These are phyloP conservation scores for Stygiomarasmius scandens DNA, from an alignment of 1,284 basidiomycete species.

Conservation along the genomic window DNA sequence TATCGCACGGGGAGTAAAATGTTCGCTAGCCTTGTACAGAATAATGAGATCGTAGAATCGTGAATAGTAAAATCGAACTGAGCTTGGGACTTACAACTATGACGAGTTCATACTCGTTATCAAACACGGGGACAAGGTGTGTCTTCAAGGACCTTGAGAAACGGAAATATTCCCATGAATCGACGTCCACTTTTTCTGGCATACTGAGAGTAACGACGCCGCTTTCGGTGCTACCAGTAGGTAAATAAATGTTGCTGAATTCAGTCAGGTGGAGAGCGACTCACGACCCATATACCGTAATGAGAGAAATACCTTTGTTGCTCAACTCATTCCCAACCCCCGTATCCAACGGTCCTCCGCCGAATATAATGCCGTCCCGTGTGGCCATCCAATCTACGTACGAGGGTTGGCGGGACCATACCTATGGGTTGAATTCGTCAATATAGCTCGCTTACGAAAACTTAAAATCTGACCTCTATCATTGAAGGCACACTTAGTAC, in stretches of 20 bases:
- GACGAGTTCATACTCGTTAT: constrained; percentile 18
- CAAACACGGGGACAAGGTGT: constrained; percentile 15
- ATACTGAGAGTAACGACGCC: constrained; percentile 9
- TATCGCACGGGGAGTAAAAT: constrained; percentile 10
- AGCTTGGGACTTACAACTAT: constrained; percentile 17
- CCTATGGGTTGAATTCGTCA: constrained; percentile 2
- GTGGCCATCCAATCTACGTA: constrained; percentile 10
- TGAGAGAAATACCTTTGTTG: constrained; percentile 24
- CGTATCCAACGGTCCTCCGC: constrained; percentile 30
- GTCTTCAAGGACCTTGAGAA: constrained; percentile 17
- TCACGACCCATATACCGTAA: constrained; percentile 27
- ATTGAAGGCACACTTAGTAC: constrained; percentile 29
- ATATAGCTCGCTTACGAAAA: no score
- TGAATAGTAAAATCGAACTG: neutral
- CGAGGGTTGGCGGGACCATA: constrained; percentile 15
- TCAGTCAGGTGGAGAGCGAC: constrained; percentile 5
- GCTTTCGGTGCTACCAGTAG: constrained; percentile 2
- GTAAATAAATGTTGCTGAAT: neutral
- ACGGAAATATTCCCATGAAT: constrained; percentile 30
- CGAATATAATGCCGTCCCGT: constrained; percentile 17
- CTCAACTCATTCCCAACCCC: constrained; percentile 28
- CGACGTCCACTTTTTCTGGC: constrained; percentile 18
- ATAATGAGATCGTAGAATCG: neutral
- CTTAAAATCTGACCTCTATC: constrained; percentile 25
- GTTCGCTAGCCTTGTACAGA: neutral